A percentile compares a stretch with the other conserved stretches of the same genome.
phyloP scores from a whole-genome alignment of 352 stramenopile species.

The Aphanomyces stellatus region DNA sequence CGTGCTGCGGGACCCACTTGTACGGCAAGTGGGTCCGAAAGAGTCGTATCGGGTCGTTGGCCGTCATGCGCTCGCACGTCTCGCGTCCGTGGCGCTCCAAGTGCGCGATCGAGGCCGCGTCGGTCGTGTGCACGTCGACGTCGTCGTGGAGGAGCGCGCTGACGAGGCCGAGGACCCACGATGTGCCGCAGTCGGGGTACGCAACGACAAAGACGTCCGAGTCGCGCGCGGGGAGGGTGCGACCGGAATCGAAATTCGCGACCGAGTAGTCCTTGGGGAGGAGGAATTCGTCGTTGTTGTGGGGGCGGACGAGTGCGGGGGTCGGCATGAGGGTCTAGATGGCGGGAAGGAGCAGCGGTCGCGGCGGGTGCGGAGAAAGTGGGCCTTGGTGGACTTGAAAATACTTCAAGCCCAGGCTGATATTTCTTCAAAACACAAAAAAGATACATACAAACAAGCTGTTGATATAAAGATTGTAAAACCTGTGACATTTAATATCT shows the following conservation, averaged over 20 bases:
- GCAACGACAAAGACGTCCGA: slow-evolving; percentile 35
- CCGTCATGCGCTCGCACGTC: slow-evolving; percentile 22
- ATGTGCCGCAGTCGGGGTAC: slow-evolving; percentile 36
- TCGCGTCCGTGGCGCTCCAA: slow-evolving; percentile 29
- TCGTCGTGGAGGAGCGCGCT: slow-evolving; percentile 27
- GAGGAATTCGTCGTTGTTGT: no score
- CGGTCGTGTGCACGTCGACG: slow-evolving; percentile 16
- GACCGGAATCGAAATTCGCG: slow-evolving; percentile 22
- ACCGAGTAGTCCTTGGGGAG: slow-evolving; percentile 28
- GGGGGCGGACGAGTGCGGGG: no score
- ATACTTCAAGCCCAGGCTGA: no score
- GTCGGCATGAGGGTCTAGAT: no score
- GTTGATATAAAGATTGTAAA: background rate
- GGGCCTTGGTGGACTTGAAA: background rate
- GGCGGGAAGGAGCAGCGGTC: no score
- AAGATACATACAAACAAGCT: background rate
- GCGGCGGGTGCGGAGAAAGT: slow-evolving; percentile 24
- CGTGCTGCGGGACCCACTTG: slow-evolving; percentile 21
- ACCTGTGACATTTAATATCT: background rate
- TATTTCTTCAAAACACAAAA: background rate
- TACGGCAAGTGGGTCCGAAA: slow-evolving; percentile 35
- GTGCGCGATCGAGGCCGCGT: slow-evolving; percentile 25
- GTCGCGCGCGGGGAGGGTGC: slow-evolving; percentile 25
- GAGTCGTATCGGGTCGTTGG: slow-evolving; percentile 24
- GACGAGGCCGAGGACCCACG: slow-evolving; percentile 23